Conservation (phyloP, 306 rosid species). For the Carpinus viminea region DNA sequence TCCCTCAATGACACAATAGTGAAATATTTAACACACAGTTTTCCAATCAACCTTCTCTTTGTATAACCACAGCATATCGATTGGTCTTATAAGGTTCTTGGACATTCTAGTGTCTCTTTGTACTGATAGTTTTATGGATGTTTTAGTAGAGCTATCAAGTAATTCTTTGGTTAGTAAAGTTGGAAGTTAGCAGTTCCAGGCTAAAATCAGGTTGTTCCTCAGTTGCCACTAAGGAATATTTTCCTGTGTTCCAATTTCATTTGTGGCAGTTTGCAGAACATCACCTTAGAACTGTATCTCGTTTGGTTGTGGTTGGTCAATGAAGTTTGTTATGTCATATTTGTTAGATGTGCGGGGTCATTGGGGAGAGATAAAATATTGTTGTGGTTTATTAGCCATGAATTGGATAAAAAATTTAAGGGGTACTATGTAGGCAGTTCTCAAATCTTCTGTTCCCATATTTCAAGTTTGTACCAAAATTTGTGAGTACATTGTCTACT, state of each 20-base stretch:
- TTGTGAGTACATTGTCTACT: background rate
- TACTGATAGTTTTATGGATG: background rate
- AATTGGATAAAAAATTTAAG: background rate
- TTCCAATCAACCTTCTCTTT: background rate
- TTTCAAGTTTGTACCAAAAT: background rate
- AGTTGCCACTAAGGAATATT: constrained; percentile 1
- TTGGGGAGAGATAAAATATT: constrained; percentile 1
- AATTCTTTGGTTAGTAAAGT: background rate
- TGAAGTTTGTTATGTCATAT: background rate
- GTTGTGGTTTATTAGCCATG: constrained; percentile 12
- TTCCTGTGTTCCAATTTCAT: background rate
- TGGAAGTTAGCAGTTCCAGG: background rate
- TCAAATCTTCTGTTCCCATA: background rate
- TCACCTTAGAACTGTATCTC: constrained; percentile 1
- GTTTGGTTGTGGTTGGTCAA: constrained; percentile 10
- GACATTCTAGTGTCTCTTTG: background rate
- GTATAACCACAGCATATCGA: background rate
- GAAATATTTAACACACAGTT: background rate
- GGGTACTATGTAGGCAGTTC: background rate
- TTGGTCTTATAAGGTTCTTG: background rate
- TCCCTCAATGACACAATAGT: background rate
- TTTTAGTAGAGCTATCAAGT: background rate
- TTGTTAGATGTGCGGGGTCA: background rate
- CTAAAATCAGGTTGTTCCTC: background rate
- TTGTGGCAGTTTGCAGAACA: constrained; percentile 9